A percentile compares a stretch with the other conserved stretches of the same genome.
Conservation (phyloP, 2,329 filamentous ascomycete species). For the Phoma sp. region DNA sequence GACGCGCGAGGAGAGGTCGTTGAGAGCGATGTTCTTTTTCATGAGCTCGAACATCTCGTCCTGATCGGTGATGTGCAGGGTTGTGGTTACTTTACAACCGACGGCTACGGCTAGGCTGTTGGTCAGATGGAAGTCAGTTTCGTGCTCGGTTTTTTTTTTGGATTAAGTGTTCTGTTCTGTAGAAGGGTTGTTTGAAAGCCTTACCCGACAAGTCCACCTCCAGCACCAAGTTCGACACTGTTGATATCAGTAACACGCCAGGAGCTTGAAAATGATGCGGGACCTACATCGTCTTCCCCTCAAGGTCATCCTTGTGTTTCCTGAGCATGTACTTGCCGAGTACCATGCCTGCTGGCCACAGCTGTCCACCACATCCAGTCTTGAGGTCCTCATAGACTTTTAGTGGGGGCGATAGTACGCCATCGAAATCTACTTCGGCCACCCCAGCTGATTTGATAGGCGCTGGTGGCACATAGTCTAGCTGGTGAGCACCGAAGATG, state of each 20-base stretch:
- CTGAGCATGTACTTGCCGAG: constrained; percentile 85
- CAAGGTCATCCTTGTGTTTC: constrained; percentile 69
- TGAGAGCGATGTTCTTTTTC: constrained; percentile 84
- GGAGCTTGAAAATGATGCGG: constrained; percentile 10
- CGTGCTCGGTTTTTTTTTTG: too few relatives aligned
- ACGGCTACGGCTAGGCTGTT: constrained; percentile 62
- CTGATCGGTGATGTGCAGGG: constrained; percentile 87
- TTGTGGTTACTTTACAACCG: constrained; percentile 58
- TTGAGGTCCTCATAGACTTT: constrained; percentile 83
- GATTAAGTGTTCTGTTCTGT: too few relatives aligned
- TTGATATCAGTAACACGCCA: constrained; percentile 16
- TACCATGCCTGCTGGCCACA: constrained; percentile 94
- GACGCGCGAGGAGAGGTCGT: constrained; percentile 69
- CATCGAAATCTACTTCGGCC: constrained; percentile 70
- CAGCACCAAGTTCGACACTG: constrained; percentile 90
- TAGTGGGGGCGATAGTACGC: constrained; percentile 73
- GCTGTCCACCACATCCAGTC: constrained; percentile 87
- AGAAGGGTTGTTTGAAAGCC: constrained; percentile 24
- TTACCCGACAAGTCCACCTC: constrained; percentile 81
- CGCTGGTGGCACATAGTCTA: constrained; percentile 61
- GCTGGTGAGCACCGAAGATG: constrained; percentile 55
- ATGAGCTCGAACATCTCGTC: constrained; percentile 84
- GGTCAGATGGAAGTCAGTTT: too few relatives aligned
- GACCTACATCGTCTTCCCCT: constrained; percentile 74
- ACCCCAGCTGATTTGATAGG: constrained; percentile 59